These are phyloP conservation scores for Sanghuangporus sanghuang DNA, from an alignment of 1,284 basidiomycete species.

Conservation along the genomic window DNA sequence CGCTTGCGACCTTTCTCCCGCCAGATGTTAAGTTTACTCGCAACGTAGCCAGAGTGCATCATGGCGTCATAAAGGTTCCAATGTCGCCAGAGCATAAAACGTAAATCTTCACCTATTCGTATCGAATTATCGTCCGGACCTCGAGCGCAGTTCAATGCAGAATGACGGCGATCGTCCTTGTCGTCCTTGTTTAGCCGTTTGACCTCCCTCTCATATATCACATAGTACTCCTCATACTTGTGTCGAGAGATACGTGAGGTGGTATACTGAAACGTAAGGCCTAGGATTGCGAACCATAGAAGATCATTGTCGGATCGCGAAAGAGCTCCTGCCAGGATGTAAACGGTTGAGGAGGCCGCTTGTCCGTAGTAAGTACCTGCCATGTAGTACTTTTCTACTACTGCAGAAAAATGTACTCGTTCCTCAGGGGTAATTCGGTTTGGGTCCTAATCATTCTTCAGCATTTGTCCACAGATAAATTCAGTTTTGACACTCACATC, in stretches of 20 bases:
- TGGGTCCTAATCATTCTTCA: slow-evolving; percentile 25
- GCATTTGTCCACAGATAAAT: neutral
- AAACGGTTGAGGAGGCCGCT: slow-evolving; percentile 85
- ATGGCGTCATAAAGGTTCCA: slow-evolving; percentile 98
- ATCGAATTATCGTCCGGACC: slow-evolving; percentile 80
- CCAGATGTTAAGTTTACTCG: slow-evolving; percentile 94
- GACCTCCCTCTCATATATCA: slow-evolving; percentile 84
- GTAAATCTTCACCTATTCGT: slow-evolving; percentile 77
- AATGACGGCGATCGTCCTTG: slow-evolving; percentile 26
- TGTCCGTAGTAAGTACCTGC: slow-evolving; percentile 87
- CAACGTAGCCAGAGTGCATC: slow-evolving; percentile 96
- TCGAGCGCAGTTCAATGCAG: slow-evolving; percentile 40
- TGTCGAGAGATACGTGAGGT: slow-evolving; percentile 84
- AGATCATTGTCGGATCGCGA: slow-evolving; percentile 92
- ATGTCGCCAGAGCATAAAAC: slow-evolving; percentile 94
- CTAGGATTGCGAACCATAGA: slow-evolving; percentile 93
- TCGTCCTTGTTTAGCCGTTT: slow-evolving; percentile 65
- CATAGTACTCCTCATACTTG: slow-evolving; percentile 78
- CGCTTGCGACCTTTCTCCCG: slow-evolving; percentile 88
- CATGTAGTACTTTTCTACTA: slow-evolving; percentile 79
- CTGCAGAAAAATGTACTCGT: slow-evolving; percentile 53
- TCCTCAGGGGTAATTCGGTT: slow-evolving; percentile 65
- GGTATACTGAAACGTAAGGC: slow-evolving; percentile 90
- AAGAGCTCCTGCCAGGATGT: slow-evolving; percentile 83
- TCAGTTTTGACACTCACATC: slow-evolving; percentile 34